Base-by-base conservation (phyloP, 768 basidiomycete species). In the Naganishia kalamii region DNA sequence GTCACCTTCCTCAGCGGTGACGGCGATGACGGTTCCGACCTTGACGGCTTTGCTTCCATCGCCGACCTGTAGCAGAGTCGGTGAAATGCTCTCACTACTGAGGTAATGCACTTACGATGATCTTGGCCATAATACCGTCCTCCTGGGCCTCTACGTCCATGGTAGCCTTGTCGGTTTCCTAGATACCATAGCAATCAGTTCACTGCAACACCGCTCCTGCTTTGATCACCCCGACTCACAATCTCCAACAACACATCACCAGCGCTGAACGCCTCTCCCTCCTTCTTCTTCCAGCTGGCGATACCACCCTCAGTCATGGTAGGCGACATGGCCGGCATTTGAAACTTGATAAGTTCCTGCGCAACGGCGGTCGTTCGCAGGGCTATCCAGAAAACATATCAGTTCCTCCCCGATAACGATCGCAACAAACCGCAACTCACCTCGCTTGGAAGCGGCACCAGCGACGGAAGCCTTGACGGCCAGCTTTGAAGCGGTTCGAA, bases 101-200 rank as follows among this genome's bases (percentile, higher is more conserved):
- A 3, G 21, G 23, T 1, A 17, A 27, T 4, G 12, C 3, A 81
- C 90, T 65, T 80, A 92, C 93, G 62, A 99, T 87, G 71, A 99
- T 96, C 85, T 98, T 98, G 59, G 89, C 93, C 66, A 99, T 81
- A 69, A 98, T 80, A 71, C 96, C 96, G 71, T 99, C 96, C 46
- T 98, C 96, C 81, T 93, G 93, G 10, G 96, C 92, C 81, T 99
- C 96, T 37, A 99, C 94, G 81, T 99, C 96, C 79, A 99, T 98
- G 51, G 92, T 93, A 23, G 96, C 94, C 84, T 99, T 99, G 87
- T 99, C 96, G 61, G 96, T 99, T 87, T 99, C 96, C 92, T 94
- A 62, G 19, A 17, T 10, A 49, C 5, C 37, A 30, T 8, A 15
- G 66, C 57, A 54, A 37, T n/a, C 17, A 47, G 46, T 8, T 21